Percentiles rank a stretch among this genome's conserved stretches.
Conservation (phyloP, 2,329 filamentous ascomycete genomes). For the Graphiopsis chlorocephala region DNA sequence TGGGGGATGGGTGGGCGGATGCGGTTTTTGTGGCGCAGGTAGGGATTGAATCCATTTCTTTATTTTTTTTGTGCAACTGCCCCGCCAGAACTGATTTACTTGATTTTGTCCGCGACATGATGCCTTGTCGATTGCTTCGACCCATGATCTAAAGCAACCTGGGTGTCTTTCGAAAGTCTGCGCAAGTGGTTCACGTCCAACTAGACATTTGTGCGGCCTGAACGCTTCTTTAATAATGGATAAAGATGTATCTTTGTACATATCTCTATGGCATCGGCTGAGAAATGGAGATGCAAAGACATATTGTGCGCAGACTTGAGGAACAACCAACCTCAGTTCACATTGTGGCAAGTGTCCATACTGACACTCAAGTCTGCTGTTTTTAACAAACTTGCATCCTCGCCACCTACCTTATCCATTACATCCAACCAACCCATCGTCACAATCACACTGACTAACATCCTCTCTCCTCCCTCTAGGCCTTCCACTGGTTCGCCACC, state of each 20-base stretch:
- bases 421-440: not conserved
- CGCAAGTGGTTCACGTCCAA: not conserved
- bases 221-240: not conserved
- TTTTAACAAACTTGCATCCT: not conserved
- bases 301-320: not conserved
- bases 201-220: not conserved
- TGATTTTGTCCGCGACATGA: not conserved
- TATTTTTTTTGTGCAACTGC: not conserved
- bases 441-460: not conserved
- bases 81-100: not conserved
- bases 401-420: not conserved
- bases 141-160: not conserved
- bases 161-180: not conserved
- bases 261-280: not conserved
- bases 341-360: not conserved
- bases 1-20: conserved; percentile 60
- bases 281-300: not conserved
- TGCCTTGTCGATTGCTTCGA: not conserved
- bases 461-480: conserved; percentile 24
- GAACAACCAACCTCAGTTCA: not conserved
- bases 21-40: conserved; percentile 68
- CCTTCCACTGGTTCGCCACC: conserved; percentile 63
- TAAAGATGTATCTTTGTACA: not conserved
- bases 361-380: not conserved
- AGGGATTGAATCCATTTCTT: conserved; percentile 29